These are phyloP conservation scores for Protomyces pachydermus DNA, from an alignment of 1,139 yeast species.

Conservation along the genomic window DNA sequence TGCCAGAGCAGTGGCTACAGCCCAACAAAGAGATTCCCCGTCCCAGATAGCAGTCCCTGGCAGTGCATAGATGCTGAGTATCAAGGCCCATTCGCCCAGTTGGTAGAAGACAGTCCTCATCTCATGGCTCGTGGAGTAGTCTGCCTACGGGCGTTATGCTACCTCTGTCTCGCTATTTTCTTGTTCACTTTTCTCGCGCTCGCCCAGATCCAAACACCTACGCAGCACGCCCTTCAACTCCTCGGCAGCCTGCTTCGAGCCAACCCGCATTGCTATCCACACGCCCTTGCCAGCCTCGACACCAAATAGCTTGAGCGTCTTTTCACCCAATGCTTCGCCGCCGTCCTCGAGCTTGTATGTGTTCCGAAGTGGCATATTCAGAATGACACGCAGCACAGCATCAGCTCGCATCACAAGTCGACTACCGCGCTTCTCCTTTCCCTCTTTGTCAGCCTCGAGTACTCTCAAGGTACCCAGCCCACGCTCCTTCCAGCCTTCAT, in stretches of 20 bases:
- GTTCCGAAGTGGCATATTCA: slow-evolving; percentile 58
- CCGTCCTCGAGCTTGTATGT: slow-evolving; percentile 16
- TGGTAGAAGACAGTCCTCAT: not conserved
- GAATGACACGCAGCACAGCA: slow-evolving; percentile 73
- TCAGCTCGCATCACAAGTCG: slow-evolving; percentile 74
- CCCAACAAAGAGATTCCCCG: not conserved
- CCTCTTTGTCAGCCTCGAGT: slow-evolving; percentile 38
- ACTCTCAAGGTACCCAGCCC: slow-evolving; percentile 85
- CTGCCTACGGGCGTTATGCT: not conserved
- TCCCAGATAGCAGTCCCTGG: not conserved
- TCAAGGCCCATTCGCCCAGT: slow-evolving; percentile 8
- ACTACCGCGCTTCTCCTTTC: not conserved
- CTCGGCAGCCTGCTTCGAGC: slow-evolving; percentile 3
- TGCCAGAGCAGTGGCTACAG: not conserved
- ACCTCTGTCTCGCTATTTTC: not conserved
- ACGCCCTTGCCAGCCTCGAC: slow-evolving; percentile 15
- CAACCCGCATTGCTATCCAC: slow-evolving; percentile 24
- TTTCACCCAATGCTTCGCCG: slow-evolving; percentile 22
- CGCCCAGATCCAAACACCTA: not conserved
- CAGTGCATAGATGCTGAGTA: not conserved
- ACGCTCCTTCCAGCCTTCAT: slow-evolving; percentile 90
- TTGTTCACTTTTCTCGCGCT: not conserved
- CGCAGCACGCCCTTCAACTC: slow-evolving; percentile 1
- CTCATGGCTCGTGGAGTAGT: not conserved
- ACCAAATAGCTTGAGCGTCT: slow-evolving; percentile 13